Percentiles rank a stretch among this genome's conserved stretches.
Evolutionary conservation across 306 rosid genomes (phyloP).

Genomic region (Malus domestica): ASM211411v1 NC_041790.1:2289001-2289500

Average conservation of each 20-base stretch:
- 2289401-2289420: background rate
- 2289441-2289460: background rate
- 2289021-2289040: background rate
- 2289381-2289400: background rate
- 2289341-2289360: constrained; percentile 15
- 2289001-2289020: no score
- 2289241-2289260: background rate
- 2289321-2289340: constrained; percentile 20
- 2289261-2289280: background rate
- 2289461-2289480: background rate
- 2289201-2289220: background rate
- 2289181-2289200: background rate
- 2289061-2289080: background rate
- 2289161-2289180: background rate
- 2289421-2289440: background rate
- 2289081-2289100: background rate
- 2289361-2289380: background rate
- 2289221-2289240: background rate
- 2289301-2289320: constrained; percentile 10
- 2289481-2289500: background rate
- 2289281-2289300: no score
- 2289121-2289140: background rate
- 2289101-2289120: background rate
- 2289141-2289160: background rate
- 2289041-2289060: background rate